Base-by-base conservation (phyloP, 495 filamentous ascomycete species). In the Choiromyces venosus region DNA sequence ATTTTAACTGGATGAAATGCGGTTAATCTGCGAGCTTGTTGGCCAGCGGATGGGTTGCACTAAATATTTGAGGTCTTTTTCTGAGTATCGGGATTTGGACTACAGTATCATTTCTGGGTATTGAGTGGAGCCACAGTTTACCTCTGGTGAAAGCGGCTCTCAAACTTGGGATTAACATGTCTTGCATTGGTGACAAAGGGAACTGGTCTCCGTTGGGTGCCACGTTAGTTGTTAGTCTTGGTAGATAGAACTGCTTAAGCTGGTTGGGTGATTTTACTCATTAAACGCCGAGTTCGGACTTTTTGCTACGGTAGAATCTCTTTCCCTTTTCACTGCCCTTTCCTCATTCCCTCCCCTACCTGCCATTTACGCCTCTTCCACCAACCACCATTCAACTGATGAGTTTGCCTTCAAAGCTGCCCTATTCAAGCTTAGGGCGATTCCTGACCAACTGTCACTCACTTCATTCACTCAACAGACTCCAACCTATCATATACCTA, bases 71-170 rank as follows among this genome's bases (percentile, higher is more conserved):
- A 61, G 52, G 52, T 61, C n/a, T 61, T 61, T 61, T 61, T 29
- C 52, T 25, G 52, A 61, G 52, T 61, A 61, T 61, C 52, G 52
- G 52, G 52, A 61, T 61, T 25, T 52, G 21, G 44, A 52, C 44
- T 25, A 25, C 44, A n/a, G n/a, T n/a, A n/a, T n/a, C 44, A 0
- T 2, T 29, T 29, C 52, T 14, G 29, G n/a, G 19, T 61, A 29
- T 61, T 12, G n/a, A 61, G 52, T 61, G 52, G 52, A 61, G 52
- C 52, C 52, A 61, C 52, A 61, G 52, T 16, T 61, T 21, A 9
- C n/a, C 52, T 29, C 52, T 61, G 52, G 9, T 16, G 52, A 4
- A 29, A 16, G 52, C 9, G 52, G 52, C 52, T 29, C 52, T 29
- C 52, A 29, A 25, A 12, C 10, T n/a, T 16, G 25, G 29, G 46